Conservation (phyloP, 73 alveolate genomes). For the Paramecium bursaria region DNA sequence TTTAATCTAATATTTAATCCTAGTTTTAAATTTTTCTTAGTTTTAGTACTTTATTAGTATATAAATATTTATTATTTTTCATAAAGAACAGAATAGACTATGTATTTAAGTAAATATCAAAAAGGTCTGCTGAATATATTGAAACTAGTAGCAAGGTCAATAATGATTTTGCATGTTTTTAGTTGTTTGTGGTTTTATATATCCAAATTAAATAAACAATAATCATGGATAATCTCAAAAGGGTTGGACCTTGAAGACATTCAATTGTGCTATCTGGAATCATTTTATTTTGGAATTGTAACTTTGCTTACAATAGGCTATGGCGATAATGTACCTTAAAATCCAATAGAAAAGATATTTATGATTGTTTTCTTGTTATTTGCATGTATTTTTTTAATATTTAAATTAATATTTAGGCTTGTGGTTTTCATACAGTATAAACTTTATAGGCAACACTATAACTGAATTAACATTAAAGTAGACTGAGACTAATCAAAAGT, state of each 20-base stretch:
- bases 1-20: too few species aligned
- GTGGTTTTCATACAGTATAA: slow-evolving; percentile 48
- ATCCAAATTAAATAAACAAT: background rate
- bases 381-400: too few species aligned
- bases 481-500: slow-evolving; percentile 28
- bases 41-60: background rate
- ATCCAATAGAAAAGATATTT: slow-evolving; percentile 54
- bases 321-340: slow-evolving; percentile 66
- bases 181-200: slow-evolving; percentile 56
- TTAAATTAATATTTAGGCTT: too few species aligned
- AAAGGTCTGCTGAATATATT: slow-evolving; percentile 10
- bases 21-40: background rate
- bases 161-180: background rate
- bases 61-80: slow-evolving; percentile 2
- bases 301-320: slow-evolving; percentile 66
- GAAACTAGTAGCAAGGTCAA: background rate
- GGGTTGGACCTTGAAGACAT: slow-evolving; percentile 21
- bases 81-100: background rate
- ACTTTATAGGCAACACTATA: slow-evolving; percentile 9
- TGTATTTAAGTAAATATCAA: background rate
- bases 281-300: slow-evolving; percentile 63
- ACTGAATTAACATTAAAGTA: slow-evolving; percentile 31
- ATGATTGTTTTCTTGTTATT: slow-evolving; percentile 34
- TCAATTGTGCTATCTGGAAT: slow-evolving; percentile 54
- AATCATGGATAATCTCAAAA: slow-evolving; percentile 17